Conservation (phyloP, 306 rosid genomes). For the apple (Malus domestica) region DNA sequence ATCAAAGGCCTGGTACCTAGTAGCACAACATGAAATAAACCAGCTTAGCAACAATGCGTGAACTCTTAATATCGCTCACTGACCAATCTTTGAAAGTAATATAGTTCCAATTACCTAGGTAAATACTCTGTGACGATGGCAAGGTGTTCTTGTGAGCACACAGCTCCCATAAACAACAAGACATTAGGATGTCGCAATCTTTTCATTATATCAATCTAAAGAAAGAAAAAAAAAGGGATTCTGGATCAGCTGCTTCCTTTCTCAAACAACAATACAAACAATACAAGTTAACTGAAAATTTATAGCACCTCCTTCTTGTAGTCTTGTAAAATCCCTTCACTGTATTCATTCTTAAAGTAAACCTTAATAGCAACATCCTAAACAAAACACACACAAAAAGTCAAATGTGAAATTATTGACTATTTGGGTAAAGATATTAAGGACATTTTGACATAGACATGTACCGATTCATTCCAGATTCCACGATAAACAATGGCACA, state of each 20-base stretch:
- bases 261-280: conserved; percentile 7
- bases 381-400: not conserved
- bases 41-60: not conserved
- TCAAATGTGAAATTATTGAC: conserved; percentile 7
- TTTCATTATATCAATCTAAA: conserved; percentile 78
- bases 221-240: conserved; percentile 12
- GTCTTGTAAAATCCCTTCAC: conserved; percentile 39
- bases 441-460: conserved; percentile 5
- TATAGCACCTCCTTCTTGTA: conserved; percentile 56
- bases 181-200: conserved; percentile 83
- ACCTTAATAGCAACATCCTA: conserved; percentile 78
- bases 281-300: not conserved
- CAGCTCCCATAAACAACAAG: conserved; percentile 78
- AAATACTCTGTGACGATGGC: conserved; percentile 71
- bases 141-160: conserved; percentile 52
- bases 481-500: conserved; percentile 67
- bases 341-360: conserved; percentile 43
- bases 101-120: conserved; percentile 46
- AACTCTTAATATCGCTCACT: not conserved
- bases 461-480: conserved; percentile 76
- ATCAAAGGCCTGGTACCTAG: not conserved
- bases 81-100: not conserved
- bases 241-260: conserved; percentile 13
- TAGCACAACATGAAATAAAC: not conserved
- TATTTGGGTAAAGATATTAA: not conserved